phyloP scores from a whole-genome alignment of 768 basidiomycete species.

The Amylocystis lapponica region DNA sequence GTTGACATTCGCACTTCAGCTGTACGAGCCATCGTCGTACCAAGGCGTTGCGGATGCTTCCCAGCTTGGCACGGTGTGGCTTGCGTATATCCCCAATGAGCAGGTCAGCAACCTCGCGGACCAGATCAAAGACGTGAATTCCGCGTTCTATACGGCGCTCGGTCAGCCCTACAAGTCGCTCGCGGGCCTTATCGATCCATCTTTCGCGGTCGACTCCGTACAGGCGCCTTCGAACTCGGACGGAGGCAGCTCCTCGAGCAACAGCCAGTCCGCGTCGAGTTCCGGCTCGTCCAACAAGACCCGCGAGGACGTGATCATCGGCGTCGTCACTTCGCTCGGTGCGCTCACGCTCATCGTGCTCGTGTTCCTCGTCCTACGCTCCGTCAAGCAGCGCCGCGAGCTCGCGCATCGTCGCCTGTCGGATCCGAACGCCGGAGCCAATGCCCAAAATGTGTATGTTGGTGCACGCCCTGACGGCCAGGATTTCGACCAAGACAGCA shows the following conservation, averaged over 20 bases:
- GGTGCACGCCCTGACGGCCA: conserved; percentile 58
- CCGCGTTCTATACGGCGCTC: conserved; percentile 56
- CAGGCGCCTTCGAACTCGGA: conserved; percentile 19
- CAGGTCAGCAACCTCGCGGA: conserved; percentile 56
- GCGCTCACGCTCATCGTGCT: conserved; percentile 70
- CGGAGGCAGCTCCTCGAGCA: conserved; percentile 18
- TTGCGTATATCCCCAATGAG: conserved; percentile 58
- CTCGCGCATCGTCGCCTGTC: conserved; percentile 68
- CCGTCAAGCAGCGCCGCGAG: conserved; percentile 60
- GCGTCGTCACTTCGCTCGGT: conserved; percentile 80
- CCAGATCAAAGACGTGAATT: conserved; percentile 55
- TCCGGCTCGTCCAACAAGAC: conserved; percentile 30
- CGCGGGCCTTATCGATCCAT: conserved; percentile 64
- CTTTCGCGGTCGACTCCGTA: conserved; percentile 50
- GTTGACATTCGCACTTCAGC: conserved; percentile 55
- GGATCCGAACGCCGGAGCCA: conserved; percentile 37
- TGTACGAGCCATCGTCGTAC: conserved; percentile 60
- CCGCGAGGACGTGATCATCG: conserved; percentile 84
- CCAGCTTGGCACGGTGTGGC: conserved; percentile 61
- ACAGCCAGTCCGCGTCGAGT: conserved; percentile 12
- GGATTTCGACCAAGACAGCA: conserved; percentile 71
- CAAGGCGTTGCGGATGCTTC: conserved; percentile 37
- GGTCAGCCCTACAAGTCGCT: conserved; percentile 43
- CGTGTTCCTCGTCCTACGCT: conserved; percentile 64
- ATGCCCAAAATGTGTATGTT: conserved; percentile 17